Evolutionary conservation across 495 filamentous ascomycete species (phyloP).

Genomic region (Letharia lupina): DNA sequence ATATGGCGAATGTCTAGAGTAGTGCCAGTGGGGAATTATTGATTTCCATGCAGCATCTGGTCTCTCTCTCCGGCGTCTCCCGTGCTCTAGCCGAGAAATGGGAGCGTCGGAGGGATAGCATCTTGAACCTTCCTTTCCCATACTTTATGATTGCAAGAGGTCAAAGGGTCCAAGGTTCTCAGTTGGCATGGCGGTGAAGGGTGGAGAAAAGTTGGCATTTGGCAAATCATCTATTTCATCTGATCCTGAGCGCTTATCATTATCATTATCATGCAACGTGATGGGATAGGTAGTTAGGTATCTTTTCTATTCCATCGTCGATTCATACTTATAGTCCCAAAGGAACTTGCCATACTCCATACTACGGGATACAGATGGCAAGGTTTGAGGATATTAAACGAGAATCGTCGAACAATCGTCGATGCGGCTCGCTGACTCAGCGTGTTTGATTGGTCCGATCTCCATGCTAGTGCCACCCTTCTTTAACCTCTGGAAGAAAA

Average conservation of each 20-base stretch:
- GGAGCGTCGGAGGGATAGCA: no score
- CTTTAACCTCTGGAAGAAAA: background rate
- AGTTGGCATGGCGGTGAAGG: no score
- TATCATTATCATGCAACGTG: background rate
- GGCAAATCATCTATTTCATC: background rate
- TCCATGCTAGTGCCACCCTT: background rate
- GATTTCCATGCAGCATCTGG: no score
- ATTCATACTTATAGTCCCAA: background rate
- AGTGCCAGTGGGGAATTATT: no score
- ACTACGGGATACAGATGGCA: background rate
- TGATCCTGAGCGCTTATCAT: background rate
- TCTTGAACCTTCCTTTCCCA: no score
- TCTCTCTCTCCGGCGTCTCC: no score
- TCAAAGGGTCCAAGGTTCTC: no score
- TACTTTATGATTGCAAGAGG: no score
- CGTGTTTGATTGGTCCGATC: background rate
- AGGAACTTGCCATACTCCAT: no score
- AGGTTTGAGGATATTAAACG: background rate
- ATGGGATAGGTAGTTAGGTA: background rate
- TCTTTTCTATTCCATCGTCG: background rate
- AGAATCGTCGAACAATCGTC: background rate
- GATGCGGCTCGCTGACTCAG: slow-evolving; percentile 2
- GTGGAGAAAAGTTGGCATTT: no score
- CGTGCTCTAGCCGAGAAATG: no score
- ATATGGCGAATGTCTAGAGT: no score